Conservation (phyloP, 1,284 basidiomycete genomes). For the Wolfiporia cocos region DNA sequence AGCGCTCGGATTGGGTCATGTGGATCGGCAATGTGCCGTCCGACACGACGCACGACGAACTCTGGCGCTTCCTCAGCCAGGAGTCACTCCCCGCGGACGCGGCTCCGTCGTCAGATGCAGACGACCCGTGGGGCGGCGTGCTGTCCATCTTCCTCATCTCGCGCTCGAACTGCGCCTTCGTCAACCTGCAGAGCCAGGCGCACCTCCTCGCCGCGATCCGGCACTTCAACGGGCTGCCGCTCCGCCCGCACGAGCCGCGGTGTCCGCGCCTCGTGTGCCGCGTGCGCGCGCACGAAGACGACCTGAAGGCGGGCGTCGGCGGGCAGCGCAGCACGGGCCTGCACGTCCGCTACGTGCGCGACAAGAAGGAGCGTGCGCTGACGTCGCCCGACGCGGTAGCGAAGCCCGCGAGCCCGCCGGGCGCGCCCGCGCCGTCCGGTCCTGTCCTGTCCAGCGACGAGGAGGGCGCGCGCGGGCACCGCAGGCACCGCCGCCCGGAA, state of each 20-base stretch:
- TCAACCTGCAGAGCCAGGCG: conserved; percentile 73
- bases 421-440: conserved; percentile 15
- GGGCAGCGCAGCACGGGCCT: conserved; percentile 85
- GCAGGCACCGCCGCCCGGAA: conserved; percentile 11
- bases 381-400: conserved; percentile 26
- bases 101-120: conserved; percentile 4
- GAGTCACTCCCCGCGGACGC: conserved; percentile 16
- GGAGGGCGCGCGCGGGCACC: conserved; percentile 19
- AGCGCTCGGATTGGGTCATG: conserved; percentile 91
- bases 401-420: conserved; percentile 17
- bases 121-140: conserved; percentile 47
- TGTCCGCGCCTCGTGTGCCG: conserved; percentile 84
- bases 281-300: conserved; percentile 81
- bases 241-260: conserved; percentile 63
- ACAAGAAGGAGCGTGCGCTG: conserved; percentile 38
- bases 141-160: conserved; percentile 90
- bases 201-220: conserved; percentile 65
- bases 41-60: conserved; percentile 83
- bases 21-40: conserved; percentile 90
- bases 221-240: conserved; percentile 63
- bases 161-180: conserved; percentile 89
- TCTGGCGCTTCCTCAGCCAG: conserved; percentile 81
- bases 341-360: conserved; percentile 75
- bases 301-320: conserved; percentile 85
- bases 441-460: conserved; percentile 37